Percentiles rank a stretch among this genome's conserved stretches.
phyloP scores from a whole-genome alignment of 2,329 filamentous ascomycete species.

The Alternaria solani region DNA sequence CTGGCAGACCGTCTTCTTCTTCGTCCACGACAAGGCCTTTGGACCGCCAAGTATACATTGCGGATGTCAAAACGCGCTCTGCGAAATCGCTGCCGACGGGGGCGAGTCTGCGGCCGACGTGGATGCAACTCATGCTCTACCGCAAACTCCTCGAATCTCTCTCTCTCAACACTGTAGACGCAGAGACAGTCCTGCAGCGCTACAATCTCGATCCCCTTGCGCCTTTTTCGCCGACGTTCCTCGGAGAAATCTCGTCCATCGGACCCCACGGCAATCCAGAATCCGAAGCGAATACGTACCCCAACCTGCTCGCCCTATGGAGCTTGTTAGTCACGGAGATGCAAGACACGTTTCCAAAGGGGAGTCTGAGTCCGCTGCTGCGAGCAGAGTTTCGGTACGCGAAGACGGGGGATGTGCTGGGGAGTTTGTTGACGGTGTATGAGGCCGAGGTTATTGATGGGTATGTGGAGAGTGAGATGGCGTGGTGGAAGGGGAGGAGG shows the following conservation, averaged over 20 bases:
- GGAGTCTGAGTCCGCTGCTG: conserved; percentile 58
- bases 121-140: conserved; percentile 90
- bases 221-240: conserved; percentile 79
- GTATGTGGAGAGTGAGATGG: conserved; percentile 71
- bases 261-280: conserved; percentile 36
- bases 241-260: conserved; percentile 73
- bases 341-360: conserved; percentile 61
- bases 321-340: conserved; percentile 69
- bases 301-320: conserved; percentile 69
- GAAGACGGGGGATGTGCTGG: conserved; percentile 59
- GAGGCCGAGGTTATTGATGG: conserved; percentile 68
- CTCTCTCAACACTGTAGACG: conserved; percentile 74
- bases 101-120: conserved; percentile 74
- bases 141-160: conserved; percentile 83
- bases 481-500: conserved; percentile 87
- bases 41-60: conserved; percentile 70
- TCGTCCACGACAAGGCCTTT: not conserved
- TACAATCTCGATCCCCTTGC: conserved; percentile 73
- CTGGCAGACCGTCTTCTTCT: not conserved
- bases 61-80: conserved; percentile 86
- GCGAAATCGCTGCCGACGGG: conserved; percentile 70
- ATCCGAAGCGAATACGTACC: conserved; percentile 54
- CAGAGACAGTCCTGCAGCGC: conserved; percentile 71
- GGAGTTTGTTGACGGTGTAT: conserved; percentile 67
- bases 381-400: conserved; percentile 63